Conservation (phyloP, 805 yeast species). For the Kazachstania viticola region DNA sequence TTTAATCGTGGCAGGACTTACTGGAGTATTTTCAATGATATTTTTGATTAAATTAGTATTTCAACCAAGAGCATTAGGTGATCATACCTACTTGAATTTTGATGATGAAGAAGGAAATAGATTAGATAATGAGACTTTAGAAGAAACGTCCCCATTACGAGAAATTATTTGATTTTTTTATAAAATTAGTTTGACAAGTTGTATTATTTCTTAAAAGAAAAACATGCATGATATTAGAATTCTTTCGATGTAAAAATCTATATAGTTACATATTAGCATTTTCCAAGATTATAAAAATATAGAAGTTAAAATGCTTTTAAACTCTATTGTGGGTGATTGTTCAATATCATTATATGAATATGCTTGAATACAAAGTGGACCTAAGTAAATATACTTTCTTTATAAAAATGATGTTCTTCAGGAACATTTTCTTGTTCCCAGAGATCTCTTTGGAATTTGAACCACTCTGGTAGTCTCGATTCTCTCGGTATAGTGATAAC, state of each 20-base stretch:
- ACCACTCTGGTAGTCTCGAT: slow-evolving; percentile 64
- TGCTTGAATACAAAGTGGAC: no score
- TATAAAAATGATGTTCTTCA: slow-evolving; percentile 25
- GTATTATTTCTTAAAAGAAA: no score
- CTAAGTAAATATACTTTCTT: slow-evolving; percentile 25
- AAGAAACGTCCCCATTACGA: slow-evolving; percentile 8
- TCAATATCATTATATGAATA: no score
- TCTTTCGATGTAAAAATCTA: background rate
- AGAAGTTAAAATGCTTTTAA: no score
- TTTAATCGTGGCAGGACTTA: slow-evolving; percentile 69
- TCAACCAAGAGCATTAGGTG: slow-evolving; percentile 78
- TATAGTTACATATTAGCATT: no score
- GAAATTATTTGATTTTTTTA: slow-evolving; percentile 9
- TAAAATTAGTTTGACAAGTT: no score
- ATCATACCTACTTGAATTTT: slow-evolving; percentile 53
- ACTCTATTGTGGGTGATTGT: no score
- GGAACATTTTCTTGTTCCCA: slow-evolving; percentile 46
- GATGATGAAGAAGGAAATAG: slow-evolving; percentile 12
- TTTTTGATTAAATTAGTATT: slow-evolving; percentile 74
- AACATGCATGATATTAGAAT: no score
- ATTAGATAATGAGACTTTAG: slow-evolving; percentile 2
- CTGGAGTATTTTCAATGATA: slow-evolving; percentile 56
- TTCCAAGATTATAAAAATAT: no score
- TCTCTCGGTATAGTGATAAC: slow-evolving; percentile 47
- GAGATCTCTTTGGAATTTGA: slow-evolving; percentile 43